Conservation (phyloP, 23 red algal species). For the Agarophyton chilense region DNA sequence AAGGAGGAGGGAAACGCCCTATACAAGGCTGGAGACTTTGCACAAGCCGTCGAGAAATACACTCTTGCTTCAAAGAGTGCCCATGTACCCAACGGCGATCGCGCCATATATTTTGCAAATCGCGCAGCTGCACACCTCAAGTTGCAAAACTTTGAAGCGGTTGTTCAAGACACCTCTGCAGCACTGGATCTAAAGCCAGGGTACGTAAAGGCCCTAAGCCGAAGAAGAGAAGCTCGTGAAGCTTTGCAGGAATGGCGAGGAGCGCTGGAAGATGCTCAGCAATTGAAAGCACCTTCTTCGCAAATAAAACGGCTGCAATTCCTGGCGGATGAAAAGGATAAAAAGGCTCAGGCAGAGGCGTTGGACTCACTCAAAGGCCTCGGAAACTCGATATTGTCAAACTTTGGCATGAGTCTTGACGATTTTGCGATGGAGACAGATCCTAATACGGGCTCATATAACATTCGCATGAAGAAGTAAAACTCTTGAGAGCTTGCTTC, state of each 20-base stretch:
- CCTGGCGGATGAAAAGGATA: conserved; percentile 53
- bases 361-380: conserved; percentile 84
- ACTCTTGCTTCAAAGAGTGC: conserved; percentile 65
- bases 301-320: conserved; percentile 35
- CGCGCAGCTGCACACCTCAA: conserved; percentile 83
- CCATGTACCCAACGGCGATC: conserved; percentile 37
- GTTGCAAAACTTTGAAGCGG: conserved; percentile 36
- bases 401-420: conserved; percentile 88
- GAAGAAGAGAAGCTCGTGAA: conserved; percentile 42
- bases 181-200: conserved; percentile 54
- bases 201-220: conserved; percentile 55
- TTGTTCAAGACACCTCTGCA: conserved; percentile 26
- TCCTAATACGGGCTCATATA: conserved; percentile 53
- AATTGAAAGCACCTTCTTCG: conserved; percentile 19
- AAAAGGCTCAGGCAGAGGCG: conserved; percentile 74
- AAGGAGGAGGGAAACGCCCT: conserved; percentile 77
- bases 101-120: conserved; percentile 75
- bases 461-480: conserved; percentile 60
- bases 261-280: conserved; percentile 69
- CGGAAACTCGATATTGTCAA: conserved; percentile 81
- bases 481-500: no score
- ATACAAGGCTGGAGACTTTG: conserved; percentile 66
- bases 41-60: conserved; percentile 76
- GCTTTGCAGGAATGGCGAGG: conserved; percentile 27
- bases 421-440: conserved; percentile 81